Base-by-base conservation (phyloP, 1,139 yeast species). In the Pichia sp. region DNA sequence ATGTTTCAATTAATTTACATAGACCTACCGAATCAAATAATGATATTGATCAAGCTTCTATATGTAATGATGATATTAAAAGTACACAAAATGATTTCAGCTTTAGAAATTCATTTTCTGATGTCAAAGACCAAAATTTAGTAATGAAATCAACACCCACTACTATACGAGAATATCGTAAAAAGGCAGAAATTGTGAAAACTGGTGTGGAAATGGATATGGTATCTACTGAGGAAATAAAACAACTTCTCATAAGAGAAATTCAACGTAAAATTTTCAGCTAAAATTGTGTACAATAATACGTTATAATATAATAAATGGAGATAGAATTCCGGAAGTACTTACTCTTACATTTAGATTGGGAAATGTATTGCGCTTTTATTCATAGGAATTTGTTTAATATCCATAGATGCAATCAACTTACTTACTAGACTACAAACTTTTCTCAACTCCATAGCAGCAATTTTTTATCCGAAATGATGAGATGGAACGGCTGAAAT, bases 221-320 rank as follows among this genome's bases (percentile, higher is more conserved):
- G 18, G 32, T 57, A 7, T 50, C 51, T 2, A 39, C 53, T 25
- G 44, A 53, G 10, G 58, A 53, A 10, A 32, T 58, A 39, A 55
- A 51, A 34, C 47, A 44, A n/a, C 42, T 49, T 27, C 8, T 56
- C 3, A 25, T 57, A 1, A 40, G 47, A 11, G 53, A 56, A 32
- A 33, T 56, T 1, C 61, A 59, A 39, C 52, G 54, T 18, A 54
- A 54, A 9, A 47, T 59, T 26, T 58, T 59, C 43, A 38, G 48
- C 8, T 47, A 43, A 26, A 7, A 18, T 18, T 30, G 31, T 8
- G 18, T 7, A 29, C 30, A 26, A 41, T 25, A 25, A 18, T 18
- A 18, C 18, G 18, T 18, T 18, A 18, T 18, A 18, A 18, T 18
- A 18, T 18, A 18, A 18, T 18, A 18, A 18, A 18, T 18, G 18